A percentile compares a stretch with the other conserved stretches of the same genome.
These are phyloP conservation scores for Aspergillus spinulosporus DNA, from an alignment of 2,329 filamentous ascomycete species.

Conservation along the genomic window DNA sequence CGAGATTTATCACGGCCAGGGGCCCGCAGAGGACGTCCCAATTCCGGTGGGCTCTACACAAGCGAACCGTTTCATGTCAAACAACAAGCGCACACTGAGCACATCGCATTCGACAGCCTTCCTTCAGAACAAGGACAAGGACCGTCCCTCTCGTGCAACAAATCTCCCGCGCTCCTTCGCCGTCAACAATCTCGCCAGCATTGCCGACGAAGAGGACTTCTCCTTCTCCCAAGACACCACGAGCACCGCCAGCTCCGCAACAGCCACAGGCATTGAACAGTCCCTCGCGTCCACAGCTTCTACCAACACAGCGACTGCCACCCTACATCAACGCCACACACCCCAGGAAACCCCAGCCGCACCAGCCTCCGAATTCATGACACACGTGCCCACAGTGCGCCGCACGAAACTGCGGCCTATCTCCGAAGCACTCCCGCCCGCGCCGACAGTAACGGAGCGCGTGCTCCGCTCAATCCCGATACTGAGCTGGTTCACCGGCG, in stretches of 20 bases:
- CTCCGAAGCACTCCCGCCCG: conserved; percentile 69
- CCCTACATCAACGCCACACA: conserved; percentile 27
- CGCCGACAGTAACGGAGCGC: conserved; percentile 64
- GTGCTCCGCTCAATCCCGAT: conserved; percentile 67
- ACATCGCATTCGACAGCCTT: conserved; percentile 39
- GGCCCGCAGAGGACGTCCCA: conserved; percentile 64
- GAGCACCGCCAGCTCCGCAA: conserved; percentile 46
- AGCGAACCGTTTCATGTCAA: conserved; percentile 27
- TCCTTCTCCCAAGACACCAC: conserved; percentile 36
- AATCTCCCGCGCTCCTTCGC: conserved; percentile 44
- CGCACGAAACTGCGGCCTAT: conserved; percentile 66
- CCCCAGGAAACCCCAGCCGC: conserved; percentile 36
- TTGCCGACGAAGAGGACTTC: conserved; percentile 34
- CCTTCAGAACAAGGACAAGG: conserved; percentile 30
- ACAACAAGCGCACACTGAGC: conserved; percentile 37
- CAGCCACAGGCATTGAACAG: conserved; percentile 33
- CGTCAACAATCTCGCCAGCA: conserved; percentile 38
- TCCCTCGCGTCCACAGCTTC: conserved; percentile 19
- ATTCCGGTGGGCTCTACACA: conserved; percentile 52
- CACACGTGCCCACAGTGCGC: conserved; percentile 66
- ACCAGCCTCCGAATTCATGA: conserved; percentile 45
- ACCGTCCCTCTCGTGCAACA: conserved; percentile 31
- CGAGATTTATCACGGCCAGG: conserved; percentile 66
- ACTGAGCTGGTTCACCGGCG: conserved; percentile 68
- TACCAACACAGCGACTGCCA: conserved; percentile 9